Percentiles rank a stretch among this genome's conserved stretches.
phyloP scores from a whole-genome alignment of 73 alveolate species.

The Paramecium bursaria region DNA sequence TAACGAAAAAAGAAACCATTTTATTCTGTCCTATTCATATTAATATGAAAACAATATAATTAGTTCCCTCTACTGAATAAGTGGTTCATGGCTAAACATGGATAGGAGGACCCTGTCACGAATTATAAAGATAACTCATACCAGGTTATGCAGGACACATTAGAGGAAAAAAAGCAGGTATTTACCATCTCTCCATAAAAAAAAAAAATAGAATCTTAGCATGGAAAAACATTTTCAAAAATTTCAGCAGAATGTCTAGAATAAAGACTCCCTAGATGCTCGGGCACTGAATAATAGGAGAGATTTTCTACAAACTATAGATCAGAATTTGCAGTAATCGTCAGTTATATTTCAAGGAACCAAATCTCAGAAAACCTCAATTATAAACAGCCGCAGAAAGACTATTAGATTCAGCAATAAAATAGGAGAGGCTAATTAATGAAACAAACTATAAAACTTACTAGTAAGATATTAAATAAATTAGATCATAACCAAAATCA shows the following conservation, averaged over 20 bases:
- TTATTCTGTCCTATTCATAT: background rate
- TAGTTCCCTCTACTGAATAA: constrained; percentile 58
- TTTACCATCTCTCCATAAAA: too few relatives aligned
- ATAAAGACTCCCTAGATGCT: constrained; percentile 66
- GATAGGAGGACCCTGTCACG: constrained; percentile 71
- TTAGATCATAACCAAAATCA: constrained; percentile 64
- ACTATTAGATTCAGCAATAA: constrained; percentile 10
- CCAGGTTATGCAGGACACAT: constrained; percentile 73
- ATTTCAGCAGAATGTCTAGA: constrained; percentile 71
- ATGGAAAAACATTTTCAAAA: constrained; percentile 70
- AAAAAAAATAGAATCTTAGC: constrained; percentile 41
- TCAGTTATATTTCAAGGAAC: constrained; percentile 57
- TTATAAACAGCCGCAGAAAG: constrained; percentile 60
- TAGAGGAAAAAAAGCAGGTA: constrained; percentile 66
- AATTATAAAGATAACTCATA: constrained; percentile 61
- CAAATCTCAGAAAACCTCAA: constrained; percentile 51
- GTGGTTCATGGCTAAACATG: constrained; percentile 65
- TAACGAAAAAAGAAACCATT: background rate
- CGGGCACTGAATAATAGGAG: constrained; percentile 56
- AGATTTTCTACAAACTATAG: constrained; percentile 55
- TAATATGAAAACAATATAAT: constrained; percentile 63
- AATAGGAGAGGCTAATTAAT: constrained; percentile 16
- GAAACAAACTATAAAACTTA: constrained; percentile 34
- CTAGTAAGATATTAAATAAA: background rate
- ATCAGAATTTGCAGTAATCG: constrained; percentile 59